Conservation (phyloP, 805 yeast genomes). For the Candida piceae region DNA sequence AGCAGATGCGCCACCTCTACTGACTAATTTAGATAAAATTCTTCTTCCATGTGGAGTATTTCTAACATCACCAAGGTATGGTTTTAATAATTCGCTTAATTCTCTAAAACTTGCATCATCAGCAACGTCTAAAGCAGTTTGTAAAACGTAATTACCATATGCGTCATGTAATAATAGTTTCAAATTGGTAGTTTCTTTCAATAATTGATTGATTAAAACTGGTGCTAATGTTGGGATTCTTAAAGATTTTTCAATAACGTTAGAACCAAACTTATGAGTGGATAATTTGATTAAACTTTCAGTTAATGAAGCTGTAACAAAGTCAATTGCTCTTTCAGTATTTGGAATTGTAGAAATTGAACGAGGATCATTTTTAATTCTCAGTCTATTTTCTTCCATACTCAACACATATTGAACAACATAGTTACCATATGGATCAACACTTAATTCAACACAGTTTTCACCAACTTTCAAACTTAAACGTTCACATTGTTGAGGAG, state of each 20-base stretch:
- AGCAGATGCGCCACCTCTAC: constrained; percentile 27
- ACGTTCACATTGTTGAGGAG: constrained; percentile 58
- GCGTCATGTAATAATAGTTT: constrained; percentile 49
- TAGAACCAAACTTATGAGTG: constrained; percentile 58
- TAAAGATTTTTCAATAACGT: constrained; percentile 53
- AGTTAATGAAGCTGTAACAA: constrained; percentile 28
- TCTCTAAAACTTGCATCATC: constrained; percentile 45
- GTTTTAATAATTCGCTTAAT: constrained; percentile 57
- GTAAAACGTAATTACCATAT: constrained; percentile 55
- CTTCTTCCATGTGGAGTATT: constrained; percentile 96
- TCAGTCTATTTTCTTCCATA: constrained; percentile 32
- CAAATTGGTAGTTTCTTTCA: constrained; percentile 31
- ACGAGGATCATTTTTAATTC: constrained; percentile 24
- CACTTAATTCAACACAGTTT: constrained; percentile 62
- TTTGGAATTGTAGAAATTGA: constrained; percentile 23
- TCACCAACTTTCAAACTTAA: constrained; percentile 65
- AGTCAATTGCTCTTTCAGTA: constrained; percentile 26
- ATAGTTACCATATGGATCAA: constrained; percentile 95
- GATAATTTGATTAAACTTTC: constrained; percentile 34
- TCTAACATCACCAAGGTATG: constrained; percentile 71
- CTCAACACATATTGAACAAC: constrained; percentile 86
- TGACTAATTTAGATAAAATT: constrained; percentile 59
- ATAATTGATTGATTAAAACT: constrained; percentile 38
- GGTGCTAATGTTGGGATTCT: constrained; percentile 43
- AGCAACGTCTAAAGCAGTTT: constrained; percentile 55